phyloP scores from a whole-genome alignment of 2,329 filamentous ascomycete species.

The Aaosphaeria arxii region DNA sequence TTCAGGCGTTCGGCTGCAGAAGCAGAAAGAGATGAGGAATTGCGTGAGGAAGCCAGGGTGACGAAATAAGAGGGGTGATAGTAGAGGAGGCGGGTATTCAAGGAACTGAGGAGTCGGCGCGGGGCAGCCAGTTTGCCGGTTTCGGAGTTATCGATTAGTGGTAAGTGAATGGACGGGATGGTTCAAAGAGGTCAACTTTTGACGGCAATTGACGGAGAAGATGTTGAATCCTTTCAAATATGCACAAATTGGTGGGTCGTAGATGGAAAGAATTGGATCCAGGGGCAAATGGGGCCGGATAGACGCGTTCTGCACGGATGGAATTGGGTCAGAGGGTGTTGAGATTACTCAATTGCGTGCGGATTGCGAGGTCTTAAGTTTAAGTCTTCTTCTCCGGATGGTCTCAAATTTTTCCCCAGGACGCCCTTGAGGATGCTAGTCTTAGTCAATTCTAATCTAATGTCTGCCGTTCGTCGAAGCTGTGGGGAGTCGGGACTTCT shows the following conservation, averaged over 20 bases:
- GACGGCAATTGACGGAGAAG: not conserved
- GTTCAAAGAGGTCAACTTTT: not conserved
- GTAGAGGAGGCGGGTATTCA: conserved; percentile 28
- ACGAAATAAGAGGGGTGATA: conserved; percentile 13
- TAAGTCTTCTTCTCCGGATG: not conserved
- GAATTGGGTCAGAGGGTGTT: not conserved
- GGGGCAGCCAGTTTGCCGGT: conserved; percentile 35
- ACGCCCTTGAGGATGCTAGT: not conserved
- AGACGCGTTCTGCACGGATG: not conserved
- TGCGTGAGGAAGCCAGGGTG: conserved; percentile 30
- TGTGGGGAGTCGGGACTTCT: not conserved
- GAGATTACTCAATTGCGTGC: not conserved
- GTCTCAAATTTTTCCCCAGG: not conserved
- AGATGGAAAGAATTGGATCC: not conserved
- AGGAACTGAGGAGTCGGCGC: conserved; percentile 19
- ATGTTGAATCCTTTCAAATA: not conserved
- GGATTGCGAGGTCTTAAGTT: not conserved
- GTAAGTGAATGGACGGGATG: conserved; percentile 4
- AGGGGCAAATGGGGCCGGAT: too few species aligned
- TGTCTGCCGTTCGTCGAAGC: not conserved
- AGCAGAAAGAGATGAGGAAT: conserved; percentile 32
- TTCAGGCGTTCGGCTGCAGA: conserved; percentile 51
- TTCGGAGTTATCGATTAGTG: conserved; percentile 16
- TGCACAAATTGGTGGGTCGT: not conserved
- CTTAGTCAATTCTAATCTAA: not conserved